A percentile compares a stretch with the other conserved stretches of the same genome.
phyloP scores from a whole-genome alignment of 2,329 filamentous ascomycete genomes.

The Xylariaceae sp. region DNA sequence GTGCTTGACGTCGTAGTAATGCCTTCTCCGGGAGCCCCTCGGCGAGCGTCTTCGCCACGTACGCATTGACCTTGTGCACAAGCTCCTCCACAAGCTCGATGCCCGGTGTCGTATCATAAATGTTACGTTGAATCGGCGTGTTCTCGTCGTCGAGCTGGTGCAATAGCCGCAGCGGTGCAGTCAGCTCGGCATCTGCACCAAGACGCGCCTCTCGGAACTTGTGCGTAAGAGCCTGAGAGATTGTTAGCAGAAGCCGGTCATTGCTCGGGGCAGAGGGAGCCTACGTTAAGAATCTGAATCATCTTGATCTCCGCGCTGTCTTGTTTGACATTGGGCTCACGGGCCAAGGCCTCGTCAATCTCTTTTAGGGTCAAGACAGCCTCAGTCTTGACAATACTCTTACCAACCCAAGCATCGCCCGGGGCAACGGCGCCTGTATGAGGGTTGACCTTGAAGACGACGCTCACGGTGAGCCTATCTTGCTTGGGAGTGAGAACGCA shows the following conservation, averaged over 20 bases:
- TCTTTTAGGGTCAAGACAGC: constrained; percentile 81
- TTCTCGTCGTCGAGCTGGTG: constrained; percentile 98
- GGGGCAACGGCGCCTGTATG: constrained; percentile 73
- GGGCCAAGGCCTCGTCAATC: constrained; percentile 74
- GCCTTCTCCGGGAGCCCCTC: constrained; percentile 84
- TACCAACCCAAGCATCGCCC: constrained; percentile 89
- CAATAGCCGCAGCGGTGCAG: constrained; percentile 80
- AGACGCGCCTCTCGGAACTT: constrained; percentile 89
- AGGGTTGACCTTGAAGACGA: constrained; percentile 86
- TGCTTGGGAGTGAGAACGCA: constrained; percentile 84
- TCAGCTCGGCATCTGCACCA: constrained; percentile 69
- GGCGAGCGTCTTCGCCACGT: constrained; percentile 79
- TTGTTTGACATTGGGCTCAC: constrained; percentile 56
- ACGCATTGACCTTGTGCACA: constrained; percentile 84
- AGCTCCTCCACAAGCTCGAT: constrained; percentile 95
- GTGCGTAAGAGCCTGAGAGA: constrained; percentile 62
- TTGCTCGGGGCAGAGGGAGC: constrained; percentile 26
- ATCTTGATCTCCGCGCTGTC: constrained; percentile 65
- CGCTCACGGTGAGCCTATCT: constrained; percentile 84
- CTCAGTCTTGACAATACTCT: constrained; percentile 85
- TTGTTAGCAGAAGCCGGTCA: constrained; percentile 20
- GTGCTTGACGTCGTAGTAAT: constrained; percentile 76
- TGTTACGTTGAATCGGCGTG: constrained; percentile 91
- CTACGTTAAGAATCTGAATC: constrained; percentile 70
- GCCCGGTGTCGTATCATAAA: constrained; percentile 84